Base-by-base conservation (phyloP, 345 rosid species). In the Clarkia xantiana region DNA sequence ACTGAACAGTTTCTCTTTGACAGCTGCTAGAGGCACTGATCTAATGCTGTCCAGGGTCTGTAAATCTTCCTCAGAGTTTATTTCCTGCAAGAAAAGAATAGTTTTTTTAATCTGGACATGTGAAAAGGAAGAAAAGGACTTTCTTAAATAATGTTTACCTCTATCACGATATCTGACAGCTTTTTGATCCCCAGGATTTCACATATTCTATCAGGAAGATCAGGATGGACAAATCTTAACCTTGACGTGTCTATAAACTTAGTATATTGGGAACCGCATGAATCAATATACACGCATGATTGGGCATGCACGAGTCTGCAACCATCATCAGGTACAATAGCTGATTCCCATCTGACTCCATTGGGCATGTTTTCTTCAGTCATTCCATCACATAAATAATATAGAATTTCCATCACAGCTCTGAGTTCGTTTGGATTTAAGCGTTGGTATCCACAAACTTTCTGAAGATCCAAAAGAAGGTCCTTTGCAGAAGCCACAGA, bases 341-440 rank as follows among this genome's bases (percentile, higher is more conserved):
- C 84, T 42, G 76, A 70, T 54, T 63, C 76, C 77, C 75, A 59
- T 53, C 44, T 56, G 50, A 62, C 18, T 58, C 34, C 53, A 59
- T 57, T 38, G 14, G 68, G 43, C 49, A 46, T 53, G 47, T 71
- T 65, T 58, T 56, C 70, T 52, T 66, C 71, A 52, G 45, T 51
- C 49, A 57, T 60, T 49, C 53, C 68, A 57, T 74, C 82, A 52
- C 84, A 78, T 55, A 84, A 75, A 69, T 77, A 78, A 73, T 68
- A 66, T 67, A 88, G 65, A 57, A 75, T 73, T 69, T 82, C 94
- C 89, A 84, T 68, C 58, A 84, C 97, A 57, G 97, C 93, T 55
- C 94, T 93, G 52, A 84, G 77, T 75, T 88, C 94, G 64, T 88
- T 88, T 51, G 94, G 97, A 69, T 88, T 88, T 53, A 88, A 53